Evolutionary conservation across 176 grass and related monocot genomes (phyloP).

Genomic region (Microstegium vimineum): DNA sequence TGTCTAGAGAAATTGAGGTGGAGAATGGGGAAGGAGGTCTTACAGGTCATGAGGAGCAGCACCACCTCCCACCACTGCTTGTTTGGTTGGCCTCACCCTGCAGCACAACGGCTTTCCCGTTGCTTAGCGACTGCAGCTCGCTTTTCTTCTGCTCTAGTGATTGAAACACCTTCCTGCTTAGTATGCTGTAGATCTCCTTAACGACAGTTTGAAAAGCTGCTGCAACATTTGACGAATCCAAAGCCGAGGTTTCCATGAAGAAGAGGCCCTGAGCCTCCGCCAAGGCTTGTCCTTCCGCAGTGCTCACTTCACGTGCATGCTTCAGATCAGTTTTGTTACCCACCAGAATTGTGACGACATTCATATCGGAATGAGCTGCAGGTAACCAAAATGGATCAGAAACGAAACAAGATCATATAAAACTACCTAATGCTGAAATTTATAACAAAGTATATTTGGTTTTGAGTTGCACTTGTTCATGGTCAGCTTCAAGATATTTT

Average conservation of each 20-base stretch:
- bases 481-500: background rate
- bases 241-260: conserved; percentile 85
- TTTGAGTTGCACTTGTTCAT: background rate
- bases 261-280: conserved; percentile 70
- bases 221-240: conserved; percentile 75
- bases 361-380: conserved; percentile 85
- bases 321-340: conserved; percentile 77
- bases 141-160: conserved; percentile 71
- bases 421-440: background rate
- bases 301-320: conserved; percentile 60
- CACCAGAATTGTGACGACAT: conserved; percentile 77
- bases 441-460: background rate
- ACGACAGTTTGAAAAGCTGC: conserved; percentile 77
- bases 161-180: conserved; percentile 88
- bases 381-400: conserved; percentile 4
- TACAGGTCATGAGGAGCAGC: conserved; percentile 81
- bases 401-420: background rate
- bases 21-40: background rate
- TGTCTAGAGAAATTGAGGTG: background rate
- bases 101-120: conserved; percentile 56
- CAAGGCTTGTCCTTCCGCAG: conserved; percentile 64
- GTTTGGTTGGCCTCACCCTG: conserved; percentile 46
- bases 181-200: conserved; percentile 77
- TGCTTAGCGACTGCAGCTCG: conserved; percentile 57
- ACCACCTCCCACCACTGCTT: conserved; percentile 44